A percentile compares a stretch with the other conserved stretches of the same genome.
These are phyloP conservation scores for Miscanthus lutarioriparius DNA, from an alignment of 176 grass and related monocot genomes.

Conservation along the genomic window DNA sequence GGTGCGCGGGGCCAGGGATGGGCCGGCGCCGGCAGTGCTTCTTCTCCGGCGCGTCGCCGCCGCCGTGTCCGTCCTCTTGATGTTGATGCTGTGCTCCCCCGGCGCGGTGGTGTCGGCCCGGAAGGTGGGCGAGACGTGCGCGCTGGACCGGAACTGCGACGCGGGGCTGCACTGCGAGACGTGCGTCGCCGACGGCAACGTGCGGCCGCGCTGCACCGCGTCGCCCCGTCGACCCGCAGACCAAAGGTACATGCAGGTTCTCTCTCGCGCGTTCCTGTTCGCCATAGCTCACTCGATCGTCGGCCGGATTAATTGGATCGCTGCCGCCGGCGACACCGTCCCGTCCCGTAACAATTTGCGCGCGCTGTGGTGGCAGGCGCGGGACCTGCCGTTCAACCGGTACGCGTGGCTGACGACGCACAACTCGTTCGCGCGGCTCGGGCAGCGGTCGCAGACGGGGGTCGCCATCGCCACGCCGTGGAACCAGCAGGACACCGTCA, in stretches of 20 bases:
- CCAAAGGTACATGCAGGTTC: too few species aligned
- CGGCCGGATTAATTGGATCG: neutral
- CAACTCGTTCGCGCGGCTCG: constrained; percentile 92
- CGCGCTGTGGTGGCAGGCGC: constrained; percentile 23
- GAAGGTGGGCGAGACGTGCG: constrained; percentile 66
- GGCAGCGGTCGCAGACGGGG: constrained; percentile 50
- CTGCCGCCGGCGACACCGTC: neutral
- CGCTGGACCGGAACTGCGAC: constrained; percentile 61
- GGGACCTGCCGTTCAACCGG: constrained; percentile 80
- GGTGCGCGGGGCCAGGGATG: neutral
- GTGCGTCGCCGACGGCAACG: constrained; percentile 66
- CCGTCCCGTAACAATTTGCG: neutral
- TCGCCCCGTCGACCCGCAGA: constrained; percentile 73
- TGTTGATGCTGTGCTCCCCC: neutral
- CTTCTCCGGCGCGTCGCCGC: too few species aligned
- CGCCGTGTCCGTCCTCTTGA: neutral
- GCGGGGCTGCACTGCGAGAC: constrained; percentile 90
- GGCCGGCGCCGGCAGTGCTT: too few species aligned
- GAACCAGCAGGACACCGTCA: constrained; percentile 92
- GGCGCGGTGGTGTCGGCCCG: neutral
- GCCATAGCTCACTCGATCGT: too few species aligned
- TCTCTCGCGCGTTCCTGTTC: too few species aligned
- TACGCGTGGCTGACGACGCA: constrained; percentile 95
- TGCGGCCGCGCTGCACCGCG: constrained; percentile 74
- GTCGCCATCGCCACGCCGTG: constrained; percentile 48